Evolutionary conservation across 2,329 filamentous ascomycete genomes (phyloP), one percentile per base, ranked within the genome.

Genomic region (Trichocomaceae sp.): DNA sequence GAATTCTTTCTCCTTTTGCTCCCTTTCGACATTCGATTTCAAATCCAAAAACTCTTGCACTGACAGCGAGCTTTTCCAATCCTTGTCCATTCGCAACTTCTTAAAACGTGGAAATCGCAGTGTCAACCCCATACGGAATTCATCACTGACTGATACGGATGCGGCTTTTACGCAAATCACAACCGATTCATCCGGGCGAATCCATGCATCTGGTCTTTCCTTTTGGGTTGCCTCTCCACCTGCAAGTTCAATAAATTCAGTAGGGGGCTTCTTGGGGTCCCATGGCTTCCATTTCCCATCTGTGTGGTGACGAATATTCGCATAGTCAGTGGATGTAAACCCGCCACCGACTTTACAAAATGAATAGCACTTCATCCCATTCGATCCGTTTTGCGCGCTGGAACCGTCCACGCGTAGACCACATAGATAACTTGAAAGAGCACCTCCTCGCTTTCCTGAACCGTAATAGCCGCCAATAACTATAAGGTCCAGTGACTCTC

Each of bases 301-400:
- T 0, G 92, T 97, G 22, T 84, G 80, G 64, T 95, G 89, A 5
- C 84, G 79, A 46, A 99, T 85, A 55, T 86, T 83, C 0, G 86
- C 84, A 67, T 96, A 97, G 65, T 99, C 93, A 51, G 87, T 83
- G 0, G 83, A 86, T 13, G 82, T 84, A 68, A 97, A 91, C 0
- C 93, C 93, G 52, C 93, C 93, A n/a, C 93, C 93, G 15, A 99
- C 93, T 70, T 93, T 96, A 79, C 91, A 95, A 74, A 99, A 96
- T n/a, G 90, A 96, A 63, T 85, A 88, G 65, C 85, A 95, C 69
- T 89, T 90, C 71, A 88, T 86, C 0, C 83, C 80, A 58, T 84
- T 80, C 5, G 69, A 63, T 10, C 74, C 75, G 22, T 72, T 71
- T 35, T 78, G 74, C 3, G 31, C 12, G 31, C 31, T 35, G 31